A percentile compares a stretch with the other conserved stretches of the same genome.
These are phyloP conservation scores for Paramecium pentaurelia DNA, from an alignment of 73 alveolate species.

Conservation along the genomic window DNA sequence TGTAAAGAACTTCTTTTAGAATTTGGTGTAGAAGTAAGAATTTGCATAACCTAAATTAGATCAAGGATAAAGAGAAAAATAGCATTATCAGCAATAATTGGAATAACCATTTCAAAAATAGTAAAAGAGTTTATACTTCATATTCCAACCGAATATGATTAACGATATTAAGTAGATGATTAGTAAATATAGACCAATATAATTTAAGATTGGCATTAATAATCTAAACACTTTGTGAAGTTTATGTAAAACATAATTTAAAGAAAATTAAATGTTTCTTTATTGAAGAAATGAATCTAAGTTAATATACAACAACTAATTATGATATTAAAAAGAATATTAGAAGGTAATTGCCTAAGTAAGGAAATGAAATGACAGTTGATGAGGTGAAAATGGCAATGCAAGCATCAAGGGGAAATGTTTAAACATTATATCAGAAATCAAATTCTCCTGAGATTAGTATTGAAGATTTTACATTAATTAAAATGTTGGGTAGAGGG, in stretches of 20 bases:
- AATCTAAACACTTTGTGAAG: constrained; percentile 40
- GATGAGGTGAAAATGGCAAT: neutral
- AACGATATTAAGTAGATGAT: constrained; percentile 46
- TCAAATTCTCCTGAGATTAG: constrained; percentile 3
- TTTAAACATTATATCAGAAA: neutral
- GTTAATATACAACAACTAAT: neutral
- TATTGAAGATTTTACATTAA: neutral
- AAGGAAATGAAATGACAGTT: constrained; percentile 34
- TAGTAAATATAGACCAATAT: neutral
- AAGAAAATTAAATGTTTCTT: constrained; percentile 44
- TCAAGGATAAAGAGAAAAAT: constrained; percentile 55
- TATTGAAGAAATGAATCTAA: constrained; percentile 27
- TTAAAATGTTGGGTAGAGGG: constrained; percentile 45
- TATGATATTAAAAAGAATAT: constrained; percentile 36
- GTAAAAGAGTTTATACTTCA: constrained; percentile 39
- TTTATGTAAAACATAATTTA: constrained; percentile 13
- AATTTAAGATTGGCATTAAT: neutral
- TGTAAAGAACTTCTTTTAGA: constrained; percentile 23
- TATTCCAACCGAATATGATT: constrained; percentile 58
- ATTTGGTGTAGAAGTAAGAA: constrained; percentile 13
- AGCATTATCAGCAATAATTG: neutral
- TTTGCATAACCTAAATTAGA: neutral
- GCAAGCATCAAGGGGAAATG: neutral
- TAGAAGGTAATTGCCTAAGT: constrained; percentile 25
- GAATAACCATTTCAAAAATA: constrained; percentile 48